Evolutionary conservation across 2,329 filamentous ascomycete genomes (phyloP), one percentile per base, ranked within the genome.

Genomic region (Stenocarpella maydis): DNA sequence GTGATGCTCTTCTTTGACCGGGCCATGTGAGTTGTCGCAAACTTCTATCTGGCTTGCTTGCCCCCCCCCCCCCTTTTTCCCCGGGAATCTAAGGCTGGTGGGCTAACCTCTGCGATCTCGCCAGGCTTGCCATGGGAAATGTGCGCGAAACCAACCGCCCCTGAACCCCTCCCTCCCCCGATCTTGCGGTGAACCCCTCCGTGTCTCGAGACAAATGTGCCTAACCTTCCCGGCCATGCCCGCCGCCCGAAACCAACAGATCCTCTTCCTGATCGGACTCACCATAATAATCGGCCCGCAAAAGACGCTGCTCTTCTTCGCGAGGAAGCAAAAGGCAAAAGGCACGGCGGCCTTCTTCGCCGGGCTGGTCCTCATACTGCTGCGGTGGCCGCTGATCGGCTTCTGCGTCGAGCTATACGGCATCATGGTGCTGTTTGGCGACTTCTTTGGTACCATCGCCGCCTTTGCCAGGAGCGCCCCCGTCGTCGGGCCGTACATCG

Each of bases 1-100:
- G 93, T 99, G 12, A 87, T 99, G 82, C 88, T 99, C 82, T 98
- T 99, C 85, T 99, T 99, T 84, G 96, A 99, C 82, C 90, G 96
- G 74, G 93, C 96, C 77, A 95, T 98, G 93, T 95, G 85, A 77
- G 90, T 85, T 12, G 50, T 66, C 39, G 28, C 24, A 69, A 67
- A 26, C 37, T 10, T 37, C 34, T 49, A 28, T 54, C 63, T 45
- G 55, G n/a, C n/a, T 8, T 8, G 7, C 39, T 43, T 43, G 17
- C 8, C 50, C 26, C 55, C 69, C 26, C 21, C 60, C 41, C n/a
- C n/a, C n/a, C n/a, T n/a, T n/a, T n/a, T n/a, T n/a, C n/a, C 45
- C 34, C 3, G 19, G 34, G 67, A n/a, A 37, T 37, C 34, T 37
- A 53, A 17, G 50, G 26, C 31, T 6, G 21, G 5, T 53, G 39